Conservation (phyloP, 805 yeast species). For the Yueomyces sp. region DNA sequence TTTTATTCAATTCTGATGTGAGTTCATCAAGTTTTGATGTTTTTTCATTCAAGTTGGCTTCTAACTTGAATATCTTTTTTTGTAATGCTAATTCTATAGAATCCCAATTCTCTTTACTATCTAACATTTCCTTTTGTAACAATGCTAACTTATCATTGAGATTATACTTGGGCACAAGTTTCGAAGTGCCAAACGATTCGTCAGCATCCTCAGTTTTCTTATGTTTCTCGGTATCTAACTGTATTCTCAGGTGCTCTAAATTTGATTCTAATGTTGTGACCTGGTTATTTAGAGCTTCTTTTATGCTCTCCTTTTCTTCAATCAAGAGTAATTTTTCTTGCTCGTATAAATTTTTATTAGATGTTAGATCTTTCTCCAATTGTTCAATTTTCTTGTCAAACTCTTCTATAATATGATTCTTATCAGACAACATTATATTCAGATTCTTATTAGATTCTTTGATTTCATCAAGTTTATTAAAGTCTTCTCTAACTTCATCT, state of each 20-base stretch:
- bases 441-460: background rate
- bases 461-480: slow-evolving; percentile 11
- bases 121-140: slow-evolving; percentile 57
- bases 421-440: slow-evolving; percentile 17
- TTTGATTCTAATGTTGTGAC: slow-evolving; percentile 50
- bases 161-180: background rate
- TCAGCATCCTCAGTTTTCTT: background rate
- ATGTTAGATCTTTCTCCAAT: background rate
- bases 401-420: slow-evolving; percentile 16
- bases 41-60: slow-evolving; percentile 31
- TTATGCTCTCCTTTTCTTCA: slow-evolving; percentile 11
- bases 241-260: slow-evolving; percentile 53
- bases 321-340: slow-evolving; percentile 9
- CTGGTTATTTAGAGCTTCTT: slow-evolving; percentile 29
- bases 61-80: slow-evolving; percentile 31
- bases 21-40: slow-evolving; percentile 15
- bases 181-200: slow-evolving; percentile 11
- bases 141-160: slow-evolving; percentile 31
- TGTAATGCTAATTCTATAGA: slow-evolving; percentile 56
- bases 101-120: slow-evolving; percentile 75
- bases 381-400: slow-evolving; percentile 5
- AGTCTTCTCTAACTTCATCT: slow-evolving; percentile 13
- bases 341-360: background rate
- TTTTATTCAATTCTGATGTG: slow-evolving; percentile 2
- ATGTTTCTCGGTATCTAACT: slow-evolving; percentile 33